Conservation (phyloP, 139 green algal genomes). For the Micromonas pusilla region DNA sequence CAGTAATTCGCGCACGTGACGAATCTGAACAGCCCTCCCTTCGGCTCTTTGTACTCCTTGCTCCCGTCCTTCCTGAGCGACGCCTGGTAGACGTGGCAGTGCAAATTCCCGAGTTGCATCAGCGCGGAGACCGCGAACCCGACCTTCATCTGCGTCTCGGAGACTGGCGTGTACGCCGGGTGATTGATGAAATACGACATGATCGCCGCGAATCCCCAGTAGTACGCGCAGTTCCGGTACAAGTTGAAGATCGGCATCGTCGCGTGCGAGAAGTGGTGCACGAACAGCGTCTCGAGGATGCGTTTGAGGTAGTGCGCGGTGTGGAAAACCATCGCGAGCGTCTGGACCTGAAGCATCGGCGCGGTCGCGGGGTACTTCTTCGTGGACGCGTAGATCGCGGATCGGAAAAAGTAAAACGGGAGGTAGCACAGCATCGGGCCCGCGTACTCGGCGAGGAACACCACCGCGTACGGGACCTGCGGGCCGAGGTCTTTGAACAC, state of each 20-base stretch:
- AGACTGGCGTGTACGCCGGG: conserved; percentile 75
- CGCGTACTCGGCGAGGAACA: conserved; percentile 98
- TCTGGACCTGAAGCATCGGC: conserved; percentile 51
- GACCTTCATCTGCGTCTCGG: conserved; percentile 26
- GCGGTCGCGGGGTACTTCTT: not conserved
- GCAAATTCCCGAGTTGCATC: conserved; percentile 47
- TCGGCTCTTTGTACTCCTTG: conserved; percentile 76
- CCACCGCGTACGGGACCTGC: conserved; percentile 78
- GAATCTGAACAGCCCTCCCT: conserved; percentile 70
- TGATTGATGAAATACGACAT: conserved; percentile 98
- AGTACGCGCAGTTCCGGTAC: conserved; percentile 91
- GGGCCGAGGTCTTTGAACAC: conserved; percentile 85
- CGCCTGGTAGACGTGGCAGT: conserved; percentile 74
- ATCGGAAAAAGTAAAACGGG: conserved; percentile 82
- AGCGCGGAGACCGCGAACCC: conserved; percentile 41
- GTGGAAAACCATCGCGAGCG: conserved; percentile 81
- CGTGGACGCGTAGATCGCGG: conserved; percentile 30
- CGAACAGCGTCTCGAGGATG: conserved; percentile 86
- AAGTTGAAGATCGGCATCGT: conserved; percentile 97
- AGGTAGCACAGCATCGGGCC: conserved; percentile 88
- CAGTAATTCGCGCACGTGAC: conserved; percentile 98
- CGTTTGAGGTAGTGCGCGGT: conserved; percentile 91
- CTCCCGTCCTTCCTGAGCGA: conserved; percentile 69
- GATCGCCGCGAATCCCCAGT: conserved; percentile 83
- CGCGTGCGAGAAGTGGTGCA: conserved; percentile 73